Conservation (phyloP, 495 filamentous ascomycete species). For the Chaetomium tenue region DNA sequence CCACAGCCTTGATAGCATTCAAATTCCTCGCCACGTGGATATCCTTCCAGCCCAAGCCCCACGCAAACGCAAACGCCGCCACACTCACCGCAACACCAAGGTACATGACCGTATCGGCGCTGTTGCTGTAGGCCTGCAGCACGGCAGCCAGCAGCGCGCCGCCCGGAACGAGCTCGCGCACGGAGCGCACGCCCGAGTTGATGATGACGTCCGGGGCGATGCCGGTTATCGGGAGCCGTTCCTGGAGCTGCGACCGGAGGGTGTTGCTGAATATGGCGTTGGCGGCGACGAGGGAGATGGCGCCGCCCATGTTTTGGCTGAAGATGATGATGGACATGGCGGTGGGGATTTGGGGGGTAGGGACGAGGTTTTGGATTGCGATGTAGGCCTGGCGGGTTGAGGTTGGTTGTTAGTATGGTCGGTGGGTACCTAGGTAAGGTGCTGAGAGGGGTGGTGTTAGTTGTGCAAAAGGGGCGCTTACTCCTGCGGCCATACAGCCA, state of each 20-base stretch:
- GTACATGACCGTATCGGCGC: constrained; percentile 26
- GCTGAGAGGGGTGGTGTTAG: no score
- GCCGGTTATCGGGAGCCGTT: constrained; percentile 29
- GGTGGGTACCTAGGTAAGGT: no score
- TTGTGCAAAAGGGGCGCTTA: not conserved
- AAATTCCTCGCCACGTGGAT: constrained; percentile 33
- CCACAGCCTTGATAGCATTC: not conserved
- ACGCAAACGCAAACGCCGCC: constrained; percentile 1
- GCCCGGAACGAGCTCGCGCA: not conserved
- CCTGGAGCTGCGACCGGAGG: constrained; percentile 26
- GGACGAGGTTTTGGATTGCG: constrained; percentile 47
- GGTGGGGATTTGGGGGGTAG: constrained; percentile 40
- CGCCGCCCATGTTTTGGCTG: constrained; percentile 40
- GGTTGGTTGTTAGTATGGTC: no score
- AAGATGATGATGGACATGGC: constrained; percentile 50
- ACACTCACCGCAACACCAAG: constrained; percentile 3
- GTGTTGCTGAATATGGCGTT: constrained; percentile 41
- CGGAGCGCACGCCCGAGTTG: constrained; percentile 30
- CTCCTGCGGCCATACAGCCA: constrained; percentile 31
- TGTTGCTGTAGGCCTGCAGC: constrained; percentile 45
- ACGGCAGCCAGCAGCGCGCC: constrained; percentile 20
- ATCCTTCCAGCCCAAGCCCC: constrained; percentile 23
- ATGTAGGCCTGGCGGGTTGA: constrained; percentile 31
- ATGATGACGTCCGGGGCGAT: constrained; percentile 28
- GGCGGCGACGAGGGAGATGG: constrained; percentile 39